Base-by-base conservation (phyloP, 305 asterid species). In the Fraxinus platypoda region DNA sequence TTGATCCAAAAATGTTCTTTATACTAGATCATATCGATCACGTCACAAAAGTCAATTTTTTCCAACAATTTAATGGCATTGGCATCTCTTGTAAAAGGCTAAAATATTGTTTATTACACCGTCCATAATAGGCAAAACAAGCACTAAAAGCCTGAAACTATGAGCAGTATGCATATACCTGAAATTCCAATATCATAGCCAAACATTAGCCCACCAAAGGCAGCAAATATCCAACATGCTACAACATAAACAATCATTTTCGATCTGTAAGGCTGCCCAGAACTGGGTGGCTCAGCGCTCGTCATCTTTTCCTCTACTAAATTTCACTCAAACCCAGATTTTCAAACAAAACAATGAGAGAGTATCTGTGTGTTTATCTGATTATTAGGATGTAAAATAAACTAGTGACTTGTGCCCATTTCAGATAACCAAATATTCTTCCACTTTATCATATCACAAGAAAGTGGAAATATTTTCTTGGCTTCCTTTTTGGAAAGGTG, bases 241-340 rank as follows among this genome's bases (percentile, higher is more conserved):
- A 68, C 38, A 26, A 68, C 74, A 28, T 68, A 68, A 28, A 68
- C 26, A 23, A 38, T 68, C n/a, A 68, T 28, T 68, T 28, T 68
- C 74, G 74, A 68, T 30, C 74, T 28, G 21, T 28, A 68, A 28
- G 74, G 74, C 38, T 68, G 74, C 21, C 37, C 34, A 12, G 74
- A 68, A 11, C 37, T 7, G 1, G 86, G 23, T 21, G 80, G 54
- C 35, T 30, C 83, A 3, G 26, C 33, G 1, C 62, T 31, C 9
- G 85, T 52, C 83, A 84, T 84, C 8, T 84, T 81, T 62, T 46
- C 15, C 26, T 66, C 9, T 26, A 8, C 28, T 75, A 54, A 57
- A n/a, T 41, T 15, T 76, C 57, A 30, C 19, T 43, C n/a, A 28
- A 28, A 11, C n/a, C 37, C 28, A 12, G 28, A 28, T 12, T 26